phyloP scores from a whole-genome alignment of 2,329 filamentous ascomycete genomes.

The Helminthosporium solani region DNA sequence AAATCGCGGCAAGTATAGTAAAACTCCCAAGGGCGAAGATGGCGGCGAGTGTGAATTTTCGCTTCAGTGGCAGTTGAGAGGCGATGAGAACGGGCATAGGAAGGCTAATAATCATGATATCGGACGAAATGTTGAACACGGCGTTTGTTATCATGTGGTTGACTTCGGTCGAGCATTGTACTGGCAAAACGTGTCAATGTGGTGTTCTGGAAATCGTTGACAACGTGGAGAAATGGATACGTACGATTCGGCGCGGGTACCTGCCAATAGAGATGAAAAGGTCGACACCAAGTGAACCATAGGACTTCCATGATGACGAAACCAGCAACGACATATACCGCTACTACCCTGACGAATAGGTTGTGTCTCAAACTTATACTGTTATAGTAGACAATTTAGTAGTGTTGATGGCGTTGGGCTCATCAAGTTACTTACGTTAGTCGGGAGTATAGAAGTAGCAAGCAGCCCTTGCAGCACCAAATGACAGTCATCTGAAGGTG shows the following conservation, averaged over 20 bases:
- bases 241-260: conserved; percentile 38
- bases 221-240: background rate
- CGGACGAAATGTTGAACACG: conserved; percentile 43
- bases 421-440: conserved; percentile 15
- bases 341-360: conserved; percentile 45
- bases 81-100: conserved; percentile 43
- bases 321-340: conserved; percentile 43
- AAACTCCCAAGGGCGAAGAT: conserved; percentile 54
- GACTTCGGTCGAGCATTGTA: conserved; percentile 37
- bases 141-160: conserved; percentile 29
- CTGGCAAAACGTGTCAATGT: conserved; percentile 4
- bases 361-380: conserved; percentile 29
- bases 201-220: background rate
- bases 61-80: conserved; percentile 36
- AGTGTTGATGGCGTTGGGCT: conserved; percentile 7
- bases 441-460: conserved; percentile 52
- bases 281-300: conserved; percentile 54
- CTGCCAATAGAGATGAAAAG: conserved; percentile 52
- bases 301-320: conserved; percentile 50
- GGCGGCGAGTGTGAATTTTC: conserved; percentile 54
- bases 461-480: conserved; percentile 52
- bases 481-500: conserved; percentile 50
- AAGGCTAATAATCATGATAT: conserved; percentile 41
- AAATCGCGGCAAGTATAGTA: conserved; percentile 47
- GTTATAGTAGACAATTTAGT: background rate